phyloP scores from a whole-genome alignment of 2,329 filamentous ascomycete species.

The Amylocarpus encephaloides region DNA sequence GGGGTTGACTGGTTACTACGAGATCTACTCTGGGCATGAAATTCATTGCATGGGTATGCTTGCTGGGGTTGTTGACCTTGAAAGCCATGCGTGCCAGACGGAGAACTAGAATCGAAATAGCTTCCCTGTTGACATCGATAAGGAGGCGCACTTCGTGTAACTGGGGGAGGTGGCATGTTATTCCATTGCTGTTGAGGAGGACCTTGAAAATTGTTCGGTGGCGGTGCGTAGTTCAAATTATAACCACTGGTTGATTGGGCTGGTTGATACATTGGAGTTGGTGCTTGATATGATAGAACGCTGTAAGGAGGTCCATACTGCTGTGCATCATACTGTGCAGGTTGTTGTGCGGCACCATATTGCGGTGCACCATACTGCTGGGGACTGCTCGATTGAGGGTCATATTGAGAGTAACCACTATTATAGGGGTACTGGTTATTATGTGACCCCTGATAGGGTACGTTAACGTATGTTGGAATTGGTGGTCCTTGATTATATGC shows the following conservation, averaged over 20 bases:
- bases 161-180: not conserved
- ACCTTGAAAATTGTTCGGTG: conserved; percentile 7
- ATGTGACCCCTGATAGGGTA: conserved; percentile 14
- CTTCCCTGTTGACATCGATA: conserved; percentile 13
- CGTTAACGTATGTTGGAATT: conserved; percentile 18
- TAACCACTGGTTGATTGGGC: conserved; percentile 1
- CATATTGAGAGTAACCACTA: conserved; percentile 15
- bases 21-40: conserved; percentile 2
- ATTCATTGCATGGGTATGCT: too few species aligned
- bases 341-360: conserved; percentile 14
- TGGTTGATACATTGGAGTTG: conserved; percentile 12
- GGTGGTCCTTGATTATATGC: conserved; percentile 10
- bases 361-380: conserved; percentile 16
- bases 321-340: conserved; percentile 11
- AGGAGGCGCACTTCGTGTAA: conserved; percentile 5
- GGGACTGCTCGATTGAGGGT: conserved; percentile 12
- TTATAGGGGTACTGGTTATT: conserved; percentile 11
- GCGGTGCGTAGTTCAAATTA: conserved; percentile 1
- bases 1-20: conserved; percentile 12
- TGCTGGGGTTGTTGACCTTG: conserved; percentile 10
- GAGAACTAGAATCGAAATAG: conserved; percentile 10
- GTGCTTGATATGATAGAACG: conserved; percentile 18
- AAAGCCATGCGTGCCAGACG: conserved; percentile 12
- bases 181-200: conserved; percentile 17
- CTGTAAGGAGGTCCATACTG: conserved; percentile 16